Conservation (phyloP, 2,329 filamentous ascomycete species). For the Acrodontium crateriforme region DNA sequence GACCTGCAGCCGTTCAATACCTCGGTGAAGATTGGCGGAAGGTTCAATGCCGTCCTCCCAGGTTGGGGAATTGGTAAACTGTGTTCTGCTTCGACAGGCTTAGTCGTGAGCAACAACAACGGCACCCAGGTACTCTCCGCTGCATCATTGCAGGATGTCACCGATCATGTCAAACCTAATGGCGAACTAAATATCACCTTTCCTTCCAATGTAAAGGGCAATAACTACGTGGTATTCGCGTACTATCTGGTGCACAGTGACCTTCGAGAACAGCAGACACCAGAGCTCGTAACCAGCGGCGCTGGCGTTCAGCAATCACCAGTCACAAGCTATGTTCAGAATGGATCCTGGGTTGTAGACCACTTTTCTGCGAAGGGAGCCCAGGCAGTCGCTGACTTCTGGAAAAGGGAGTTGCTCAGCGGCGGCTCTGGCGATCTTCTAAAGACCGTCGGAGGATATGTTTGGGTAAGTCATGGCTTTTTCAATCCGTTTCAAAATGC, state of each 20-base stretch:
- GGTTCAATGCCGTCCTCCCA: constrained; percentile 21
- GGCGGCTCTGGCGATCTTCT: constrained; percentile 12
- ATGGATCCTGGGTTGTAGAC: constrained; percentile 22
- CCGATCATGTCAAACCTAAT: constrained; percentile 12
- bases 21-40: constrained; percentile 16
- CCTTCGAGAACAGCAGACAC: constrained; percentile 19
- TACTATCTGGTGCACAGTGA: constrained; percentile 18
- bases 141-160: constrained; percentile 17
- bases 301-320: constrained; percentile 12
- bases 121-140: constrained; percentile 13
- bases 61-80: constrained; percentile 26
- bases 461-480: no score
- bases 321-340: constrained; percentile 13
- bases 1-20: constrained; percentile 21
- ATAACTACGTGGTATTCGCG: constrained; percentile 17
- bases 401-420: constrained; percentile 19
- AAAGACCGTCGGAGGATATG: constrained; percentile 20
- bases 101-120: constrained; percentile 6
- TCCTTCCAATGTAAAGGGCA: constrained; percentile 7
- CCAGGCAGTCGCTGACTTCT: constrained; percentile 18
- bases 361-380: constrained; percentile 21
- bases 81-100: constrained; percentile 13
- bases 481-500: no score
- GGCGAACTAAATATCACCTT: constrained; percentile 15
- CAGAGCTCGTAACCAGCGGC: no score